Percentiles rank a stretch among this genome's conserved stretches.
These are phyloP conservation scores for Syzygium aqueum DNA, from an alignment of 345 rosid genomes.

Conservation along the genomic window DNA sequence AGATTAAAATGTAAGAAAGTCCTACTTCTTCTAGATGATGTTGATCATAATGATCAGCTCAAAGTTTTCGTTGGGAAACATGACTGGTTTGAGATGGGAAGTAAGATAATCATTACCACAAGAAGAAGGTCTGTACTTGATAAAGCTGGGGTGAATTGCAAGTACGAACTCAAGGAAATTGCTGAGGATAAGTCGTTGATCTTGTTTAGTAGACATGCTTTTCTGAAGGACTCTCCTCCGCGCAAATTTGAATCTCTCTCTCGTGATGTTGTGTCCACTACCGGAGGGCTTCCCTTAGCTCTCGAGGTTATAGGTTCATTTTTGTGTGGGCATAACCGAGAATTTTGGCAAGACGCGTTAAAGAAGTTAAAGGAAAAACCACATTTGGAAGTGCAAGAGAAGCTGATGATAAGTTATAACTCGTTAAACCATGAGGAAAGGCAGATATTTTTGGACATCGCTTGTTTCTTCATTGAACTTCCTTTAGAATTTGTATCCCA, in stretches of 20 bases:
- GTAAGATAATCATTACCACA: background rate
- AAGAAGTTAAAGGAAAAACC: background rate
- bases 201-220: conserved; percentile 1
- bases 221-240: background rate
- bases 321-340: background rate
- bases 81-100: background rate
- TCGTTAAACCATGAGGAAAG: background rate
- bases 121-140: background rate
- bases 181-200: background rate
- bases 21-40: conserved; percentile 2
- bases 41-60: background rate
- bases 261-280: background rate
- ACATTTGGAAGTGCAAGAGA: background rate
- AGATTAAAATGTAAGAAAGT: background rate
- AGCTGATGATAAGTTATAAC: background rate
- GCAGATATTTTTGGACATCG: background rate
- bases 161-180: background rate
- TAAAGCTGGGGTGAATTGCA: background rate
- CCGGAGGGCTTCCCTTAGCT: background rate
- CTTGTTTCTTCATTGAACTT: background rate
- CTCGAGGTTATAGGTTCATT: background rate
- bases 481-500: rapidly evolving
- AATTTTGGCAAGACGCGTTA: background rate
- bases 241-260: background rate
- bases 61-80: background rate